Conservation (phyloP, 164 flowering plant species). For the Umbellularia californica region DNA sequence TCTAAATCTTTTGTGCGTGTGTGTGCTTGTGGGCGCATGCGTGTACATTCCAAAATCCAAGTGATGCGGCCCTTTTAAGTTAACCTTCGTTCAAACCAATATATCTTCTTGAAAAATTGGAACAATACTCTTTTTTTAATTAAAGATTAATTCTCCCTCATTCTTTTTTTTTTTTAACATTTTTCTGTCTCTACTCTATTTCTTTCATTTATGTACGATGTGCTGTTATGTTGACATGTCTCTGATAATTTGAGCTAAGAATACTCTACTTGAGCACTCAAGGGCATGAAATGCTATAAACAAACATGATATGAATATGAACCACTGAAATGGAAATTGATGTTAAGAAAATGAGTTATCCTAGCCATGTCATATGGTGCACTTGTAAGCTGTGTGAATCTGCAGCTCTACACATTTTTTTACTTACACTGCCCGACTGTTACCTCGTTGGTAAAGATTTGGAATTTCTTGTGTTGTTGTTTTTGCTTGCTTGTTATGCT, state of each 20-base stretch:
- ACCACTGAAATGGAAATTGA: background rate
- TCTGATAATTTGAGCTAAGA: background rate
- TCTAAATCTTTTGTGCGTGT: no score
- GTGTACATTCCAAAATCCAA: no score
- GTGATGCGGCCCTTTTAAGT: no score
- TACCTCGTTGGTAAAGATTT: background rate
- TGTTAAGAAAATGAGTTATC: background rate
- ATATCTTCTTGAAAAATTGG: no score
- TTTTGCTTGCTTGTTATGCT: background rate
- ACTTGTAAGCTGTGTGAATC: background rate
- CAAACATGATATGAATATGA: background rate
- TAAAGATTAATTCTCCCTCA: no score
- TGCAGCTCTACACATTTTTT: background rate
- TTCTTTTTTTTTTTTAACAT: no score
- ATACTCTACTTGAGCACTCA: background rate
- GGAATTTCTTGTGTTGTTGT: background rate
- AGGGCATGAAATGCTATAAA: background rate
- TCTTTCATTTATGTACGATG: background rate
- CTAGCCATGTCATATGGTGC: background rate
- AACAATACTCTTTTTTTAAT: no score
- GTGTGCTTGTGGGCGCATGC: no score
- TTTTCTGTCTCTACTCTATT: no score
- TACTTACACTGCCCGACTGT: background rate
- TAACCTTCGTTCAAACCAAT: no score
- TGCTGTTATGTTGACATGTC: background rate